A percentile compares a stretch with the other conserved stretches of the same genome.
Evolutionary conservation across 2,329 filamentous ascomycete genomes (phyloP).

Genomic region (Cladorrhinum sp.): DNA sequence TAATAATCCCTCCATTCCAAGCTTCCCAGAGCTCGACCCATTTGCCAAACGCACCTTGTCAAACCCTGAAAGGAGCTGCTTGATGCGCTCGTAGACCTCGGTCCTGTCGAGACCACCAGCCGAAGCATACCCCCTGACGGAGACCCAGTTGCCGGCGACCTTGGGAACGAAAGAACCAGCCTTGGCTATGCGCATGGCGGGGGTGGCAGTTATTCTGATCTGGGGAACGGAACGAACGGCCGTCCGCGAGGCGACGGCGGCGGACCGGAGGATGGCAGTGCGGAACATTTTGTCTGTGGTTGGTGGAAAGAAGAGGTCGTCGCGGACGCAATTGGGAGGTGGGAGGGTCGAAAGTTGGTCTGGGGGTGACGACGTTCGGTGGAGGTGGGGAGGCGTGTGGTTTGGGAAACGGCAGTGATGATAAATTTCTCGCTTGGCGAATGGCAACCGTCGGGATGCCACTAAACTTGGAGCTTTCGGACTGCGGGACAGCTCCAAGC

Average conservation of each 20-base stretch:
- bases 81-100: slow-evolving; percentile 31
- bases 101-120: slow-evolving; percentile 72
- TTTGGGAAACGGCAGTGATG: slow-evolving; percentile 9
- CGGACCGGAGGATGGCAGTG: slow-evolving; percentile 76
- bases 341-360: too few relatives aligned
- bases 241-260: slow-evolving; percentile 57
- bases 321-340: slow-evolving; percentile 13
- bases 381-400: slow-evolving; percentile 2
- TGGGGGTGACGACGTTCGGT: background rate
- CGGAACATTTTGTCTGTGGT: slow-evolving; percentile 71
- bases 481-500: slow-evolving; percentile 8
- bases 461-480: slow-evolving; percentile 3
- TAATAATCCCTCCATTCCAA: background rate
- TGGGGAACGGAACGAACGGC: slow-evolving; percentile 54
- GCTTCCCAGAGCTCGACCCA: background rate
- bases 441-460: background rate
- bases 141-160: slow-evolving; percentile 59
- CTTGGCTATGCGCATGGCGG: background rate
- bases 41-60: slow-evolving; percentile 71
- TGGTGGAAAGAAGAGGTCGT: background rate
- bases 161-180: slow-evolving; percentile 47
- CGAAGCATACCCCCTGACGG: slow-evolving; percentile 83
- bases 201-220: slow-evolving; percentile 48
- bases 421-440: slow-evolving; percentile 16
- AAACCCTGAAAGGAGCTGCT: slow-evolving; percentile 78